A percentile compares a stretch with the other conserved stretches of the same genome.
Conservation (phyloP, 139 green algal genomes). For the Micromonas pusilla region DNA sequence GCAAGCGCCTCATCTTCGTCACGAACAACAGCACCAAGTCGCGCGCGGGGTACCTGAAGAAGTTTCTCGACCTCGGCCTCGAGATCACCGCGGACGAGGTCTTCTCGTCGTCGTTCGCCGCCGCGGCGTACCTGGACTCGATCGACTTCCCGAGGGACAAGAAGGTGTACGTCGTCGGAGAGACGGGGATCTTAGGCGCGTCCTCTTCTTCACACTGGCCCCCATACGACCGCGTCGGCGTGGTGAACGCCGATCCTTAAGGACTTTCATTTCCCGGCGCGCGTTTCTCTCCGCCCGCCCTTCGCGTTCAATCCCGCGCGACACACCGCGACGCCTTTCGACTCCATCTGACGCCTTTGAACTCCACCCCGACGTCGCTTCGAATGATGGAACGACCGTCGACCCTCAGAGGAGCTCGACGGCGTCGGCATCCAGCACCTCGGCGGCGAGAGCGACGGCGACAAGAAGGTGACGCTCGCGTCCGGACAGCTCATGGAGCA, state of each 20-base stretch:
- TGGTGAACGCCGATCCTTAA: too few relatives aligned
- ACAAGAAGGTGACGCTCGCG: constrained; percentile 77
- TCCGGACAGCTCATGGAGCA: constrained; percentile 80
- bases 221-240: too few relatives aligned
- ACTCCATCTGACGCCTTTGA: too few relatives aligned
- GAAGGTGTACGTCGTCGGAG: constrained; percentile 75
- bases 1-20: constrained; percentile 97
- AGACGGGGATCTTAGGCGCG: constrained; percentile 84
- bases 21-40: constrained; percentile 99
- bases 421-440: constrained; percentile 82
- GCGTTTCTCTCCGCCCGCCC: too few relatives aligned
- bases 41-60: constrained; percentile 70
- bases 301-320: too few relatives aligned
- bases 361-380: too few relatives aligned
- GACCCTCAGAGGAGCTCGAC: constrained; percentile 97
- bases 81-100: constrained; percentile 91
- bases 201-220: too few relatives aligned
- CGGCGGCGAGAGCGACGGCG: constrained; percentile 80
- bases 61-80: constrained; percentile 90
- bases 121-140: constrained; percentile 90
- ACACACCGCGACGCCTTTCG: too few relatives aligned
- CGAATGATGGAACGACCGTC: too few relatives aligned
- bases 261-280: too few relatives aligned
- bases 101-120: constrained; percentile 96
- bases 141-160: constrained; percentile 89